phyloP scores from a whole-genome alignment of 805 yeast species.

The Grigorovia yakushimaensis region DNA sequence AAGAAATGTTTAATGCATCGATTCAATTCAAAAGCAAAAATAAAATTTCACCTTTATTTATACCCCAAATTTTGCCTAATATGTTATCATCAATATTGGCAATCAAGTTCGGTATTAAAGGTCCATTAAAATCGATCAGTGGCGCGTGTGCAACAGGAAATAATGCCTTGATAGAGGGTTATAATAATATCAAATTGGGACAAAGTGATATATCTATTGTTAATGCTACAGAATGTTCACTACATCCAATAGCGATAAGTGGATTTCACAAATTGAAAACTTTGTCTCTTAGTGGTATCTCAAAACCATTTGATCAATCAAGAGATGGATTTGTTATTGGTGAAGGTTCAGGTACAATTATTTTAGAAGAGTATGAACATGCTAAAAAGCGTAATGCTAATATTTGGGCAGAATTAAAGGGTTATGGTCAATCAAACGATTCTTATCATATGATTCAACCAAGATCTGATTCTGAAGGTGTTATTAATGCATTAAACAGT shows the following conservation, averaged over 20 bases:
- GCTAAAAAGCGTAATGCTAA: conserved; percentile 55
- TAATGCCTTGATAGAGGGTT: conserved; percentile 90
- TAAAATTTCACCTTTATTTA: conserved; percentile 73
- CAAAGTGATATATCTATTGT: conserved; percentile 83
- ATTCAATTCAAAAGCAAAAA: conserved; percentile 32
- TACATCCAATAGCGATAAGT: conserved; percentile 78
- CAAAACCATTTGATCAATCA: conserved; percentile 75
- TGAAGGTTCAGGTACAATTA: conserved; percentile 82
- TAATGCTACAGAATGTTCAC: conserved; percentile 86
- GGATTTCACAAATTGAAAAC: conserved; percentile 90
- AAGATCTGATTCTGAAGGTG: conserved; percentile 71
- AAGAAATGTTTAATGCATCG: conserved; percentile 46
- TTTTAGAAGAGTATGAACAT: conserved; percentile 69
- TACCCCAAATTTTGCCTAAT: conserved; percentile 74
- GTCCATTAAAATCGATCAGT: conserved; percentile 80
- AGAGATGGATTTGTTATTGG: conserved; percentile 86
- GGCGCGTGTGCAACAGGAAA: conserved; percentile 98
- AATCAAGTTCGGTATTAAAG: conserved; percentile 63
- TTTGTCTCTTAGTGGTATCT: conserved; percentile 52
- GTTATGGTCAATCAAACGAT: conserved; percentile 89
- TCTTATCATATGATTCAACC: conserved; percentile 94
- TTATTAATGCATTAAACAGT: conserved; percentile 67
- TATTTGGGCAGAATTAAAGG: conserved; percentile 72
- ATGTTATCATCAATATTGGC: conserved; percentile 94
- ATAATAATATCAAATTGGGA: conserved; percentile 65